These are phyloP conservation scores for Talaromyces thailandensis DNA, from an alignment of 495 filamentous ascomycete species.

Conservation along the genomic window DNA sequence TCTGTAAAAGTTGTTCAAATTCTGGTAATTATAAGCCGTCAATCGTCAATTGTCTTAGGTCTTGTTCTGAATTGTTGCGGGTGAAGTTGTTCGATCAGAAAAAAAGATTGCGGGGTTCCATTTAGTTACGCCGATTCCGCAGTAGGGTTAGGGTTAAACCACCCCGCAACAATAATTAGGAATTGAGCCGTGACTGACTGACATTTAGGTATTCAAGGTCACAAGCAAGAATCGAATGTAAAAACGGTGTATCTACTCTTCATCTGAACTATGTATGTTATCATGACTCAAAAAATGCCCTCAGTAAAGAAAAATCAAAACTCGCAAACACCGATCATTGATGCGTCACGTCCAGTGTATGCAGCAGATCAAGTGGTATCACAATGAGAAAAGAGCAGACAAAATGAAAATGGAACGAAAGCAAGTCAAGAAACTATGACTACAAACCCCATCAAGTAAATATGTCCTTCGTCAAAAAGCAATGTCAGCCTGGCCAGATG, in stretches of 20 bases:
- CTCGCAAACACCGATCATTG: background rate
- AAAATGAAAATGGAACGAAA: background rate
- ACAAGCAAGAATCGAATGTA: background rate
- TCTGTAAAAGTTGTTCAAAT: background rate
- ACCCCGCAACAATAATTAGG: too few relatives aligned
- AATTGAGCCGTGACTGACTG: too few relatives aligned
- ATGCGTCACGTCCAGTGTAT: slow-evolving; percentile 5
- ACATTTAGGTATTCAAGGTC: background rate
- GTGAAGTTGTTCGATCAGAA: background rate
- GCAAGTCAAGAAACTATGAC: background rate
- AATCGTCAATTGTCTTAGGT: background rate
- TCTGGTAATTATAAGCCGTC: background rate
- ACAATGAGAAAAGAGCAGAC: background rate
- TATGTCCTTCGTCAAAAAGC: background rate
- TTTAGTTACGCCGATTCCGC: background rate
- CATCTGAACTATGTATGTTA: background rate
- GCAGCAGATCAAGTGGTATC: slow-evolving; percentile 4
- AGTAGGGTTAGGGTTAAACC: background rate
- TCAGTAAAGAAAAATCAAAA: background rate
- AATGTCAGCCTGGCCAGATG: background rate
- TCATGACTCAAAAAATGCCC: slow-evolving; percentile 1
- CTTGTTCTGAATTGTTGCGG: background rate
- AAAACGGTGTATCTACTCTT: background rate
- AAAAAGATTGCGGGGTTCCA: background rate
- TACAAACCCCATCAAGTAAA: background rate